Percentiles rank a stretch among this genome's conserved stretches.
Evolutionary conservation across 768 basidiomycete species (phyloP).

Genomic region (Kwoniella pini): DNA sequence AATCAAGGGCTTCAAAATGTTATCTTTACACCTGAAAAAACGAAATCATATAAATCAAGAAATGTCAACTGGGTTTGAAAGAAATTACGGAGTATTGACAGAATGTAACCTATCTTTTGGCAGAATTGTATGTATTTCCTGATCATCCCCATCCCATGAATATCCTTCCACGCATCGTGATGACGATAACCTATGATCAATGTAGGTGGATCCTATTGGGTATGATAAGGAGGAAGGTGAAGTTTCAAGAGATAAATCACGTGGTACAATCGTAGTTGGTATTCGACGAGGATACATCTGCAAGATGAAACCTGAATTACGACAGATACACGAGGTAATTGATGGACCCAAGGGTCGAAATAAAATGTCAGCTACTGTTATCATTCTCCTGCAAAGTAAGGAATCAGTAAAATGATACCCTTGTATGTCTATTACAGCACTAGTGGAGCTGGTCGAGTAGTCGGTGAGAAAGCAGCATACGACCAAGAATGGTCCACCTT

Average conservation of each 20-base stretch:
- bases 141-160: background rate
- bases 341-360: too few species aligned
- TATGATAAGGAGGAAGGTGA: background rate
- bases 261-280: background rate
- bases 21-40: conserved; percentile 11
- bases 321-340: background rate
- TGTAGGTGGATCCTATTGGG: conserved; percentile 4
- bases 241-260: background rate
- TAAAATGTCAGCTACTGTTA: too few species aligned
- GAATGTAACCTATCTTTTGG: conserved; percentile 12
- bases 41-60: conserved; percentile 8
- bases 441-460: background rate
- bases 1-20: background rate
- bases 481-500: conserved; percentile 10
- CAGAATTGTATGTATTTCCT: background rate
- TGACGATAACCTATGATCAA: too few species aligned
- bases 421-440: background rate
- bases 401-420: too few species aligned
- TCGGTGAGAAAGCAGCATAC: conserved; percentile 1
- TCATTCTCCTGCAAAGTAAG: too few species aligned
- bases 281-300: conserved; percentile 12
- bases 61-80: conserved; percentile 8
- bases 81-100: conserved; percentile 6
- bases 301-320: conserved; percentile 11
- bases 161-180: too few species aligned